A percentile compares a stretch with the other conserved stretches of the same genome.
Conservation (phyloP, 208 protist genomes). For the Leishmania tarentolae region DNA sequence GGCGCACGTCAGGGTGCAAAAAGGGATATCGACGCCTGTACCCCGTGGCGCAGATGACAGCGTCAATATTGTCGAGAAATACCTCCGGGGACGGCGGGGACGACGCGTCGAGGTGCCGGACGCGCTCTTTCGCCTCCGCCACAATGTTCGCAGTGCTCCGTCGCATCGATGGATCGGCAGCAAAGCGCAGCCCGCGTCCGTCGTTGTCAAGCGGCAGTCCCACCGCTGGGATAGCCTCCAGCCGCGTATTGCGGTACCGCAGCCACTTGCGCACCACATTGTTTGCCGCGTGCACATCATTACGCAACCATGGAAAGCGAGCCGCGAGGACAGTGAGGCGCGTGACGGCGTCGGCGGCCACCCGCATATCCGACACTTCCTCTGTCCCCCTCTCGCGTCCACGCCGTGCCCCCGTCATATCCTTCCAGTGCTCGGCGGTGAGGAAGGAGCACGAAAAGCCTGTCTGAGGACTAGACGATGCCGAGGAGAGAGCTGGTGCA, state of each 20-base stretch:
- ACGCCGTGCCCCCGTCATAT: not conserved
- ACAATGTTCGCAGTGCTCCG: conserved; percentile 35
- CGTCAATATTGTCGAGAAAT: conserved; percentile 78
- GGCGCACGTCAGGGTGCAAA: conserved; percentile 63
- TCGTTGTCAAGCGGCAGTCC: conserved; percentile 45
- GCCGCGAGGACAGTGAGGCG: conserved; percentile 30
- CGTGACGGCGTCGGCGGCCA: conserved; percentile 39
- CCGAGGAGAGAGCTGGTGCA: not conserved
- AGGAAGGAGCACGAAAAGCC: not conserved
- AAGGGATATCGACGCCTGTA: conserved; percentile 80
- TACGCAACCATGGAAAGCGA: conserved; percentile 54
- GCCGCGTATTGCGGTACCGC: conserved; percentile 41
- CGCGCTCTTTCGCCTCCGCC: conserved; percentile 33
- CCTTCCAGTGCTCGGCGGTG: conserved; percentile 10
- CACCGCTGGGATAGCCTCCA: conserved; percentile 43
- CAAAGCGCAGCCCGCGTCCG: conserved; percentile 60
- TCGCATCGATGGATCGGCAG: conserved; percentile 24
- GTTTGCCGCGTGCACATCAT: conserved; percentile 46
- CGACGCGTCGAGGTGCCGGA: not conserved
- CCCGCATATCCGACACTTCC: conserved; percentile 23
- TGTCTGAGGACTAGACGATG: not conserved
- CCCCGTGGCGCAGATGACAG: conserved; percentile 82
- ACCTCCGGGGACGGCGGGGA: conserved; percentile 15
- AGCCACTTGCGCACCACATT: conserved; percentile 62
- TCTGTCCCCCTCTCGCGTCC: not conserved